Evolutionary conservation across 768 basidiomycete genomes (phyloP).

Genomic region (Mycena capillaripes): DNA sequence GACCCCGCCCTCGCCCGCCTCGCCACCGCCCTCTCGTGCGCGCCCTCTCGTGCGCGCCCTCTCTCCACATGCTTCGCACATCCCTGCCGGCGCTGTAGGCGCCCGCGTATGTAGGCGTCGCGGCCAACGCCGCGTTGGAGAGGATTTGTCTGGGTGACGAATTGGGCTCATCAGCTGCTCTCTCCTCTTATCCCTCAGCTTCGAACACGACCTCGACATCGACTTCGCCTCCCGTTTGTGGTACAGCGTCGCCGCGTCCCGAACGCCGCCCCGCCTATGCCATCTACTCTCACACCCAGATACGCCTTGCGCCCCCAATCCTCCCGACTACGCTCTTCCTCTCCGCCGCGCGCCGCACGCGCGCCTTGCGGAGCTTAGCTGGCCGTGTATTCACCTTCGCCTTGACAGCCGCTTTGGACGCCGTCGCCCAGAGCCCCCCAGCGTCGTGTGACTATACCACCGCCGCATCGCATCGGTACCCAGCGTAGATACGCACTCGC

Average conservation of each 20-base stretch:
- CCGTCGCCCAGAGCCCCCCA: too few species aligned
- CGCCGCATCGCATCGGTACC: too few species aligned
- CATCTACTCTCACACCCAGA: neutral
- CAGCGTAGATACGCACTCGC: too few species aligned
- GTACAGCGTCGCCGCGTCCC: too few species aligned
- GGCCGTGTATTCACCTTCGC: neutral
- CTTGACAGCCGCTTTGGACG: too few species aligned
- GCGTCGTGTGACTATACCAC: too few species aligned
- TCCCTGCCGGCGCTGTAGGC: conserved; percentile 72
- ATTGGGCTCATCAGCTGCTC: too few species aligned
- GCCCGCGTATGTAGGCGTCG: neutral
- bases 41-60: conserved; percentile 55
- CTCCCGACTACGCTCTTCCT: conserved; percentile 69
- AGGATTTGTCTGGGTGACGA: neutral
- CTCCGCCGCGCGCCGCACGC: conserved; percentile 65
- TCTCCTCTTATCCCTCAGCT: too few species aligned
- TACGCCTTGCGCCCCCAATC: conserved; percentile 45
- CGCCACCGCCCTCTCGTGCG: conserved; percentile 53
- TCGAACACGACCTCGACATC: too few species aligned
- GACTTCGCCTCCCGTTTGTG: too few species aligned
- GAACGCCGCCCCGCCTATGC: neutral
- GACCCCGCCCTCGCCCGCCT: conserved; percentile 43
- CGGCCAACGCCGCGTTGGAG: neutral
- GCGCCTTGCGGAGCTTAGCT: conserved; percentile 54
- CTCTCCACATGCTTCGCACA: conserved; percentile 64